These are phyloP conservation scores for Excoecaria cochinchinensis DNA, from an alignment of 345 rosid genomes.

Conservation along the genomic window DNA sequence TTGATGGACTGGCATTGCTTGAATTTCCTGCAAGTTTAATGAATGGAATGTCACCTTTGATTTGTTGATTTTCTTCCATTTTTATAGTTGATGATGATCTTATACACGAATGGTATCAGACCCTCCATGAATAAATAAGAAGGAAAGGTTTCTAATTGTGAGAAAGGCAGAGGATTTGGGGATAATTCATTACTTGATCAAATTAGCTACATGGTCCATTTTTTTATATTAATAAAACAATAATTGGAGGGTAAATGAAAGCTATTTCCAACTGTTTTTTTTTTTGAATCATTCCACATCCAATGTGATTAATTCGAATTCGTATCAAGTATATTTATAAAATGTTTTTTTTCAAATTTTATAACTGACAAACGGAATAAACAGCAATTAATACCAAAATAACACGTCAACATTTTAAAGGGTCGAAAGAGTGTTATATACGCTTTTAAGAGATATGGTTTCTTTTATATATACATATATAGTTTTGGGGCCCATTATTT, in stretches of 20 bases:
- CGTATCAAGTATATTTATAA: too few species aligned
- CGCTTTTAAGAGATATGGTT: too few species aligned
- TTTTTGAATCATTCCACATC: too few species aligned
- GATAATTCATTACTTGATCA: background rate
- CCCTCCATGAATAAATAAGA: background rate
- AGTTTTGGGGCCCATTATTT: too few species aligned
- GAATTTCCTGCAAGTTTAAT: conserved; percentile 1
- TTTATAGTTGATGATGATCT: background rate
- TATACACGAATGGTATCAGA: conserved; percentile 1
- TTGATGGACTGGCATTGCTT: background rate
- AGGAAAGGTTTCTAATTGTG: background rate
- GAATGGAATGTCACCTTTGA: background rate
- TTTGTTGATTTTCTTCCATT: background rate
- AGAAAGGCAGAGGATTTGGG: background rate
- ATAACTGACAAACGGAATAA: too few species aligned
- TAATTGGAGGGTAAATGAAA: background rate
- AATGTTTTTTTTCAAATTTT: too few species aligned
- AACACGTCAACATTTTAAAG: too few species aligned
- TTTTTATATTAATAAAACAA: background rate
- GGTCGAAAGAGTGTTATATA: too few species aligned
- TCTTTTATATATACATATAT: too few species aligned
- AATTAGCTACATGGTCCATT: background rate
- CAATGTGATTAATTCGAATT: too few species aligned
- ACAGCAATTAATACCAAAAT: too few species aligned
- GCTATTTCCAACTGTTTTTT: background rate